Percentiles rank a stretch among this genome's conserved stretches.
Conservation (phyloP, 441 rosid genomes). For the Pelargonium fulgidum region DNA sequence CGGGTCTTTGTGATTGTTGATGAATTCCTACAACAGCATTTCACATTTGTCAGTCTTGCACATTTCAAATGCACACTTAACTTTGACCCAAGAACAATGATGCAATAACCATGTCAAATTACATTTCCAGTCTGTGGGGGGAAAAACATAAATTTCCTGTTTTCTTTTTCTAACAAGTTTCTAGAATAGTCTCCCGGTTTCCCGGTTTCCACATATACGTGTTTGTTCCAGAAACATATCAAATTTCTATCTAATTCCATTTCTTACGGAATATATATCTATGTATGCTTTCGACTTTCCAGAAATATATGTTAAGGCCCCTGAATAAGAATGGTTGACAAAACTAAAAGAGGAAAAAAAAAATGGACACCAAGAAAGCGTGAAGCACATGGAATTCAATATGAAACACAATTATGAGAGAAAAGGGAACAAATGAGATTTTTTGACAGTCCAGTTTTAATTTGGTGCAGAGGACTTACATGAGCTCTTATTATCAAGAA, state of each 20-base stretch:
- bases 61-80: background rate
- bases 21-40: slow-evolving; percentile 39
- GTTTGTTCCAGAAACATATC: background rate
- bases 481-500: background rate
- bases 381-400: background rate
- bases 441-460: background rate
- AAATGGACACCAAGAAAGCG: background rate
- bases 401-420: background rate
- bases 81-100: background rate
- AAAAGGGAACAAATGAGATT: background rate
- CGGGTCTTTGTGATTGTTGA: slow-evolving; percentile 43
- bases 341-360: too few relatives aligned
- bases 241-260: background rate
- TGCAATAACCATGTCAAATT: background rate
- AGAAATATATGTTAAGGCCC: background rate
- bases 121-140: background rate
- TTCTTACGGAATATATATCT: background rate
- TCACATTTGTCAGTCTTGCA: background rate
- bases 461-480: background rate
- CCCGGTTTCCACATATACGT: background rate
- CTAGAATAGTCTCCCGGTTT: background rate
- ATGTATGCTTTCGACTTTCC: background rate
- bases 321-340: background rate
- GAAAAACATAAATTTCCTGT: background rate
- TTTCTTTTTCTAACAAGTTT: background rate